A percentile compares a stretch with the other conserved stretches of the same genome.
Conservation (phyloP, 306 rosid genomes). For the Geum urbanum region DNA sequence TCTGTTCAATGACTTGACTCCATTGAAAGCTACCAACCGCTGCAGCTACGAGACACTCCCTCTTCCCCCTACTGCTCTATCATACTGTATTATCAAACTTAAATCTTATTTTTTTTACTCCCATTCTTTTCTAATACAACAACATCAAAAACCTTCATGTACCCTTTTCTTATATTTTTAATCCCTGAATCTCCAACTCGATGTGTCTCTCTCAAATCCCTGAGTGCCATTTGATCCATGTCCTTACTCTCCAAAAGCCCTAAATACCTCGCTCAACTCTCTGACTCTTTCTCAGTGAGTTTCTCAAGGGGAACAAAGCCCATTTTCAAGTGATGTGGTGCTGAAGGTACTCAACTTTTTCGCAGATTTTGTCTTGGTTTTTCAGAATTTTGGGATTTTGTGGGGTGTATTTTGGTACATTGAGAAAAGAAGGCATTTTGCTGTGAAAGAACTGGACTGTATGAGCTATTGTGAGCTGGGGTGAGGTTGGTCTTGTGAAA, state of each 20-base stretch:
- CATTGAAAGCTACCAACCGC: conserved; percentile 15
- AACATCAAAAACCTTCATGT: conserved; percentile 4
- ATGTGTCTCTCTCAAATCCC: conserved; percentile 33
- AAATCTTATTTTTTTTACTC: conserved; percentile 1
- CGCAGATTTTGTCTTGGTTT: conserved; percentile 22
- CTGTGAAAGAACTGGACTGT: conserved; percentile 32
- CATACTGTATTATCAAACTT: background rate
- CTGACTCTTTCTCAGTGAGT: conserved; percentile 18
- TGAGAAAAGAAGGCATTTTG: conserved; percentile 23
- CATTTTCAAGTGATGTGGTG: conserved; percentile 20
- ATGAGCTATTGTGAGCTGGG: conserved; percentile 21
- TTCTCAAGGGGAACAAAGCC: conserved; percentile 9
- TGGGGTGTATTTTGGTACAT: conserved; percentile 18
- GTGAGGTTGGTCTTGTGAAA: conserved; percentile 21
- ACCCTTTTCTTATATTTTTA: conserved; percentile 13
- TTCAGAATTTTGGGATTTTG: conserved; percentile 19
- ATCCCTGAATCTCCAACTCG: conserved; percentile 37
- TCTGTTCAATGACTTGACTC: background rate
- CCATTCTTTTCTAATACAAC: conserved; percentile 19
- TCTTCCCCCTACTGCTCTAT: background rate
- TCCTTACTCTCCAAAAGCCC: conserved; percentile 36
- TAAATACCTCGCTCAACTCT: conserved; percentile 29
- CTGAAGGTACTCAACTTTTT: too few relatives aligned
- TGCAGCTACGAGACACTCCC: background rate
- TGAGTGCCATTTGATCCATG: conserved; percentile 82